A percentile compares a stretch with the other conserved stretches of the same genome.
Evolutionary conservation across 1,139 yeast species (phyloP).

Genomic region (Kurtzmaniella natalensis): DNA sequence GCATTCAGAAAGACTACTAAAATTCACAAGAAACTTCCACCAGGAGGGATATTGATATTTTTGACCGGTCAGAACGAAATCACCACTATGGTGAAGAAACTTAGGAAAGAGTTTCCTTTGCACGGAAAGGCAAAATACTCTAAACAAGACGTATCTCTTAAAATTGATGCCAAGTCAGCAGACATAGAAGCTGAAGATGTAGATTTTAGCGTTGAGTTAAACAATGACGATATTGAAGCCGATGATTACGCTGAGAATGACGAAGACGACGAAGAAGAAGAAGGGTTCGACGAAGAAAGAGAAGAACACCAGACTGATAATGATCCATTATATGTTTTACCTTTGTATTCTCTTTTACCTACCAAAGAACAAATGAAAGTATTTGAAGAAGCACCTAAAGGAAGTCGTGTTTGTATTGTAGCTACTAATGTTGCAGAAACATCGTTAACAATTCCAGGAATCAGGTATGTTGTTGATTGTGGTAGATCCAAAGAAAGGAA

Average conservation of each 20-base stretch:
- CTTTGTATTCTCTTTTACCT: conserved; percentile 87
- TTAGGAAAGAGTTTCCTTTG: conserved; percentile 68
- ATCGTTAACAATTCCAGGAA: conserved; percentile 92
- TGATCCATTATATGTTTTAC: conserved; percentile 86
- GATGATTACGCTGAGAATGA: conserved; percentile 30
- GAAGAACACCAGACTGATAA: conserved; percentile 72
- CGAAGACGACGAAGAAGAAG: conserved; percentile 63
- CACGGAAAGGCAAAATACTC: conserved; percentile 20
- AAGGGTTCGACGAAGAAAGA: conserved; percentile 82
- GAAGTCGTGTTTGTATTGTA: conserved; percentile 82
- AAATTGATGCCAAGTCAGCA: conserved; percentile 57
- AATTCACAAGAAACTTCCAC: conserved; percentile 82
- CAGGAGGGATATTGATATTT: conserved; percentile 90
- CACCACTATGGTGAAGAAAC: conserved; percentile 62
- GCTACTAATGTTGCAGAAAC: conserved; percentile 99
- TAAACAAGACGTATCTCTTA: conserved; percentile 26
- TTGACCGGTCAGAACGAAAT: conserved; percentile 95
- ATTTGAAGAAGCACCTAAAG: conserved; percentile 79
- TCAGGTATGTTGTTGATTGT: conserved; percentile 90
- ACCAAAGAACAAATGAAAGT: conserved; percentile 94
- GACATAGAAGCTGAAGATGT: conserved; percentile 85
- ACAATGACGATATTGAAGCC: conserved; percentile 27
- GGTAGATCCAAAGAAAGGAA: conserved; percentile 91
- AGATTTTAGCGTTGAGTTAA: conserved; percentile 62
- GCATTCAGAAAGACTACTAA: conserved; percentile 82